Percentiles rank a stretch among this genome's conserved stretches.
These are phyloP conservation scores for Trichophaea hybrida DNA, from an alignment of 2,329 filamentous ascomycete species.

Conservation along the genomic window DNA sequence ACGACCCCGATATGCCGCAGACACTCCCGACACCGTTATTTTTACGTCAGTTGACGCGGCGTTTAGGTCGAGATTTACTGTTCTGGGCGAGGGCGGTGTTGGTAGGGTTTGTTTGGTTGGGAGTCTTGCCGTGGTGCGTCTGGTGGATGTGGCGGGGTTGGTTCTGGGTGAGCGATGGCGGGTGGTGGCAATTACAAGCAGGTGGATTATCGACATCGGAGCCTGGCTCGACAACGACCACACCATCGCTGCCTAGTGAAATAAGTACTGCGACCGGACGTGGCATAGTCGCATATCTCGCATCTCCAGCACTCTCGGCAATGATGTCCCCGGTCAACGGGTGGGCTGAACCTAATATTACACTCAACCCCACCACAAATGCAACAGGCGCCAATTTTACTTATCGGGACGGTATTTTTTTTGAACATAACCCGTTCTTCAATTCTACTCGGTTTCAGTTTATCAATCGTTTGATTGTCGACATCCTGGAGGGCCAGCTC, in stretches of 20 bases:
- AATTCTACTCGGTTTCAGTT: constrained; percentile 53
- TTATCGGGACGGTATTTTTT: constrained; percentile 20
- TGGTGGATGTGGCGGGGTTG: constrained; percentile 81
- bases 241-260: not conserved
- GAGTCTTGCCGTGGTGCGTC: constrained; percentile 78
- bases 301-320: constrained; percentile 10
- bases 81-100: constrained; percentile 66
- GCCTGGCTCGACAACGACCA: not conserved
- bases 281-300: constrained; percentile 14
- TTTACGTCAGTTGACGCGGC: constrained; percentile 58
- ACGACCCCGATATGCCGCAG: constrained; percentile 83
- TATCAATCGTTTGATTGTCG: constrained; percentile 65
- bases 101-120: constrained; percentile 76
- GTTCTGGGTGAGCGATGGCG: constrained; percentile 83
- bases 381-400: not conserved
- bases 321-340: constrained; percentile 20
- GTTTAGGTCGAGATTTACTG: constrained; percentile 54
- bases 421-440: constrained; percentile 20
- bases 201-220: not conserved
- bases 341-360: not conserved
- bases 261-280: constrained; percentile 1
- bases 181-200: constrained; percentile 29
- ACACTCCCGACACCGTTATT: constrained; percentile 71
- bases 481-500: constrained; percentile 79
- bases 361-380: constrained; percentile 3